Evolutionary conservation across 2,329 filamentous ascomycete genomes (phyloP), one percentile per base, ranked within the genome.

Genomic region (Aspergillus awamori): DNA sequence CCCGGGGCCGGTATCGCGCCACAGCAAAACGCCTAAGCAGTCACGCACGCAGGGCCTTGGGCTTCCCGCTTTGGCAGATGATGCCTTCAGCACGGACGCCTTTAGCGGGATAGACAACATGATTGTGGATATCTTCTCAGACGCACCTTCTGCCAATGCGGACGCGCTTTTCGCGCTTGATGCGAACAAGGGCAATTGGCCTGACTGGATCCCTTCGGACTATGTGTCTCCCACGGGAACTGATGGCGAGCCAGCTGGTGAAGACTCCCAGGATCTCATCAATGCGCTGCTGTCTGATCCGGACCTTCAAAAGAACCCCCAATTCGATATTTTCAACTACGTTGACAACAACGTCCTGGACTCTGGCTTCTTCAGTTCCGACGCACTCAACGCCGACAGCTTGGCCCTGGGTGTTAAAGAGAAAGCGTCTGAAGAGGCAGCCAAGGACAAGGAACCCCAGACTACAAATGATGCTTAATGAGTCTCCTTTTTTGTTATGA

Each of bases 91-190:
- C 13, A 61, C 70, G 10, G 68, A 67, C 38, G 65, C 63, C 17
- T 74, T 75, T 54, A 67, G 69, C 38, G 65, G 67, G 6, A 69
- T 78, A 43, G 72, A 77, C 58, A 72, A 70, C 26, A 73, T 77
- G 65, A 69, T 78, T 10, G 68, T 76, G 43, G 73, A 77, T 58
- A 78, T 79, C 26, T 76, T 79, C 41, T 68, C 66, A 2, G 73
- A 74, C n/a, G 66, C 65, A 7, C 63, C 57, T n/a, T 69, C 65
- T 41, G 51, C 64, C 2, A 63, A 74, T 15, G 58, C 68, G 8
- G 69, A 75, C 47, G 64, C 69, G 1, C 69, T 74, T 41, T 71
- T 75, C 41, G 64, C 60, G 6, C 68, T 78, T 20, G 70, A 68
- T 26, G 65, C 64, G 15, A 72, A 73, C 11, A 52, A 62, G 11